Percentiles rank a stretch among this genome's conserved stretches.
Conservation (phyloP, 2,329 filamentous ascomycete genomes). For the Colletotrichum kahawae region DNA sequence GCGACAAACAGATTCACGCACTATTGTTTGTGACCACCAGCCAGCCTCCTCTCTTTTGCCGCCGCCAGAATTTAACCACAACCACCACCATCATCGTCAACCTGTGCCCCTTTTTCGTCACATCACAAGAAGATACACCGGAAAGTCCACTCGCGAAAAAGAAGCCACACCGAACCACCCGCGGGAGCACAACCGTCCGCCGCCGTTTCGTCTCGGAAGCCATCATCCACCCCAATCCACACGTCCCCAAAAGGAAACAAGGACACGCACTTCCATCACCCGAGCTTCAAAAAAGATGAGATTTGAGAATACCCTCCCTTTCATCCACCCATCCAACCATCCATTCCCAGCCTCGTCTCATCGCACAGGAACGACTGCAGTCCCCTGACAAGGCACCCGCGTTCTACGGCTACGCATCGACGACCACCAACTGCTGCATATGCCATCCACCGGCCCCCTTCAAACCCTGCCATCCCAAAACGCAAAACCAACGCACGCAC, state of each 20-base stretch:
- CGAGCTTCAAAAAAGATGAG: not conserved
- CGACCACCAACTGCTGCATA: not conserved
- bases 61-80: not conserved
- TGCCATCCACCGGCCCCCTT: not conserved
- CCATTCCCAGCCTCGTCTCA: not conserved
- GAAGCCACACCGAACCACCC: not conserved
- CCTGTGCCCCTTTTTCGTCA: not conserved
- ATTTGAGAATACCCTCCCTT: not conserved
- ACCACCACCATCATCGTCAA: not conserved
- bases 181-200: not conserved
- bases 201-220: conserved; percentile 11
- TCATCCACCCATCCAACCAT: not conserved
- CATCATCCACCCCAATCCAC: not conserved
- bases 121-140: not conserved
- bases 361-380: not conserved
- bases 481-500: not conserved
- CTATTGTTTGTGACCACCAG: not conserved
- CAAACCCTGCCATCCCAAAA: not conserved
- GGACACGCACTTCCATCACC: not conserved
- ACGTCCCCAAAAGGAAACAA: not conserved
- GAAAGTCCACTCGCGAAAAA: not conserved
- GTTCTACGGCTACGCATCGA: not conserved
- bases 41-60: not conserved
- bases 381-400: not conserved
- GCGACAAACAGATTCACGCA: not conserved